A percentile compares a stretch with the other conserved stretches of the same genome.
phyloP scores from a whole-genome alignment of 306 rosid genomes.

The Ormosia emarginata region DNA sequence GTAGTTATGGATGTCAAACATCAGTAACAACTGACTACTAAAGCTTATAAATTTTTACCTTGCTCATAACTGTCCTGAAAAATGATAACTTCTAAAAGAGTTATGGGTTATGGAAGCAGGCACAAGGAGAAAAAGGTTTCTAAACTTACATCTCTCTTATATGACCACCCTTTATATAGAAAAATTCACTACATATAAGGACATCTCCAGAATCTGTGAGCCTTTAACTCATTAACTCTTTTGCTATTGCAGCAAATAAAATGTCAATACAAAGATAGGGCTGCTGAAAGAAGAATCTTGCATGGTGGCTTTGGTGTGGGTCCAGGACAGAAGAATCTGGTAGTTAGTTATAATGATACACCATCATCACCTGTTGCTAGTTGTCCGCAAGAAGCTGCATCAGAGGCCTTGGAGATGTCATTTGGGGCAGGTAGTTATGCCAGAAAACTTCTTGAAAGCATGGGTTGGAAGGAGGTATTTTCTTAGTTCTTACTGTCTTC shows the following conservation, averaged over 20 bases:
- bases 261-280: conserved; percentile 68
- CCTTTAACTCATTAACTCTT: conserved; percentile 11
- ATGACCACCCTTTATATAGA: neutral
- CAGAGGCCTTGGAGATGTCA: conserved; percentile 72
- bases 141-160: neutral
- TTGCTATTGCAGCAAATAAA: conserved; percentile 43
- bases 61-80: neutral
- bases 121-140: neutral
- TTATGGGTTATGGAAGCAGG: neutral
- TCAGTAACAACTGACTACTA: neutral
- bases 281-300: conserved; percentile 83
- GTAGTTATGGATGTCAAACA: neutral
- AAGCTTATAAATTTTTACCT: neutral
- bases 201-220: neutral
- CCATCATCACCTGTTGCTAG: conserved; percentile 31
- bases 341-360: conserved; percentile 15
- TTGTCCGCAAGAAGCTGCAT: conserved; percentile 52
- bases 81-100: neutral
- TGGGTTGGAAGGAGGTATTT: conserved; percentile 98
- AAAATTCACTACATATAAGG: neutral
- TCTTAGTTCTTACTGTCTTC: neutral
- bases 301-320: conserved; percentile 79
- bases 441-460: conserved; percentile 56
- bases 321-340: conserved; percentile 75
- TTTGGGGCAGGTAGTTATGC: conserved; percentile 86